A percentile compares a stretch with the other conserved stretches of the same genome.
Conservation (phyloP, 805 yeast species). For the Ogataea sp. region DNA sequence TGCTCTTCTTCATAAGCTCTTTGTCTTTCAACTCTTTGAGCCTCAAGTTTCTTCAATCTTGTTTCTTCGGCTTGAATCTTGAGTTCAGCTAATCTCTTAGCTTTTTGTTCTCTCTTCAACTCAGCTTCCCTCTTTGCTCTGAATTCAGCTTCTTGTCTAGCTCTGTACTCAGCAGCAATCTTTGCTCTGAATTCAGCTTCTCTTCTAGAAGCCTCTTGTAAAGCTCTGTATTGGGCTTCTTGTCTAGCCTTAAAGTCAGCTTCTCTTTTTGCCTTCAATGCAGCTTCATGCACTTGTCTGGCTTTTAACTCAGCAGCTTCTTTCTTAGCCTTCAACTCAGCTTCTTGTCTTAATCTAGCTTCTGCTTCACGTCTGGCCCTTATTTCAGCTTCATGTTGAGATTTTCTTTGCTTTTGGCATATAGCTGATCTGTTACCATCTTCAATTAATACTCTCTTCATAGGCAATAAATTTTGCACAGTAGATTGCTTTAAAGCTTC, state of each 20-base stretch:
- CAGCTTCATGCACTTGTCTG: neutral
- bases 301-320: neutral
- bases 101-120: neutral
- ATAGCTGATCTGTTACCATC: neutral
- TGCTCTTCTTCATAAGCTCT: too few relatives aligned
- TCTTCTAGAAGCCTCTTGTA: slow-evolving; percentile 37
- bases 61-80: neutral
- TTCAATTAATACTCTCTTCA: neutral
- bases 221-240: slow-evolving; percentile 41
- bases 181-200: neutral
- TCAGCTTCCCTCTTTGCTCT: neutral
- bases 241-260: neutral
- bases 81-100: neutral
- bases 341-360: neutral
- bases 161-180: neutral
- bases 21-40: neutral
- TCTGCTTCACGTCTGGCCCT: neutral
- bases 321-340: neutral
- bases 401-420: neutral
- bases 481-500: neutral
- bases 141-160: neutral
- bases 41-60: neutral
- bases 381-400: neutral
- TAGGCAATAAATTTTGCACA: neutral
- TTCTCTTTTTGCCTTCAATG: neutral